phyloP scores from a whole-genome alignment of 306 rosid genomes.

The Dalbergia cultrata region DNA sequence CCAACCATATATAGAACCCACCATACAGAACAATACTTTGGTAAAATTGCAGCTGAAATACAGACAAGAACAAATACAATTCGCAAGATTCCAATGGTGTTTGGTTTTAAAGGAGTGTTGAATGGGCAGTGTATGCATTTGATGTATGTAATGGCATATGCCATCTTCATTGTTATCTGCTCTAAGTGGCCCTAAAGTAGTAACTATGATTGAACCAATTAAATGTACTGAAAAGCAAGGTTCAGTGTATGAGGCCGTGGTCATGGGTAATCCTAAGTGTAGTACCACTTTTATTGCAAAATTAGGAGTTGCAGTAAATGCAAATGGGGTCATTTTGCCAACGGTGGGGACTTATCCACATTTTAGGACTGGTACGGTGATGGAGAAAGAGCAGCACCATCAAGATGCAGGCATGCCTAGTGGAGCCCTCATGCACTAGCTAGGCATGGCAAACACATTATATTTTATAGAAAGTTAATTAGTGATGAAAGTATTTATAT shows the following conservation, averaged over 20 bases:
- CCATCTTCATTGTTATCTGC: not conserved
- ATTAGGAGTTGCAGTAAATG: slow-evolving; percentile 12
- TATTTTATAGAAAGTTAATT: too few species aligned
- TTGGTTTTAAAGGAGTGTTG: not conserved
- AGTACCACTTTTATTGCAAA: not conserved
- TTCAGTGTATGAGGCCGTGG: not conserved
- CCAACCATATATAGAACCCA: not conserved
- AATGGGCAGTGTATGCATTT: slow-evolving; percentile 20
- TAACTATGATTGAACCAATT: slow-evolving; percentile 19
- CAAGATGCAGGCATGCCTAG: not conserved
- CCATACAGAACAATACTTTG: not conserved
- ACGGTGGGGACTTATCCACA: not conserved
- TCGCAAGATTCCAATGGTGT: not conserved
- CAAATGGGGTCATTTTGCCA: slow-evolving; percentile 29
- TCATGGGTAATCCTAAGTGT: not conserved
- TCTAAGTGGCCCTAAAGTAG: slow-evolving; percentile 13
- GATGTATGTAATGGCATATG: slow-evolving; percentile 1
- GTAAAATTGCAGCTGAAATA: not conserved
- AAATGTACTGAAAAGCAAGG: slow-evolving; percentile 24
- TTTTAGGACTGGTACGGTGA: not conserved
- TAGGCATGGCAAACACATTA: too few species aligned
- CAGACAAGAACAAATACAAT: not conserved
- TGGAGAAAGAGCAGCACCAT: not conserved
- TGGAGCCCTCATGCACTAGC: too few species aligned
- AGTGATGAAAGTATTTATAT: too few species aligned